Conservation (phyloP, 1,139 yeast species). For the Candida albicans region DNA sequence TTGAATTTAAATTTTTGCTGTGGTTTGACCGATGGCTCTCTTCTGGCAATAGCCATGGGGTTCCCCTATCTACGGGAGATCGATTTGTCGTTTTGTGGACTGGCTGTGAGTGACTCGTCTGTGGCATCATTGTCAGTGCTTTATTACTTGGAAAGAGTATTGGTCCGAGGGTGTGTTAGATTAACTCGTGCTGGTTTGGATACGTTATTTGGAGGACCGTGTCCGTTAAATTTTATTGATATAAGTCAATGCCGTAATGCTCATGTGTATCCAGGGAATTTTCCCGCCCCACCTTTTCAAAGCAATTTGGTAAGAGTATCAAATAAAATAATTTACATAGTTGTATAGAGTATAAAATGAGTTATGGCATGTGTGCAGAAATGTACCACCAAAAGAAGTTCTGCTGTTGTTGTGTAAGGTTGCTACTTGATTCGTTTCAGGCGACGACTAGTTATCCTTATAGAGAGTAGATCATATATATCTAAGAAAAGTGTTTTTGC, state of each 20-base stretch:
- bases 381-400: no score
- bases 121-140: conserved; percentile 60
- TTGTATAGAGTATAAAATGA: neutral
- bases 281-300: conserved; percentile 42
- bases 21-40: conserved; percentile 65
- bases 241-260: conserved; percentile 71
- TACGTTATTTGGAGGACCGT: conserved; percentile 57
- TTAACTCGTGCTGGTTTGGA: conserved; percentile 77
- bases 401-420: no score
- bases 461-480: no score
- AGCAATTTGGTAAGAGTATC: conserved; percentile 1
- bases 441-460: no score
- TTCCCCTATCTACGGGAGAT: conserved; percentile 55
- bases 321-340: conserved; percentile 1
- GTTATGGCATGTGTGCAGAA: no score
- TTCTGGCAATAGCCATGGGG: conserved; percentile 65
- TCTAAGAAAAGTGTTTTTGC: no score
- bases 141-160: conserved; percentile 45
- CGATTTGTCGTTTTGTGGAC: conserved; percentile 72
- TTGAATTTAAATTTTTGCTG: conserved; percentile 73
- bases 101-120: conserved; percentile 75
- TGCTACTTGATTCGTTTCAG: no score
- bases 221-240: conserved; percentile 54
- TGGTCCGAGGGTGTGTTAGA: conserved; percentile 67
- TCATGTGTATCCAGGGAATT: conserved; percentile 54